Evolutionary conservation across 371 early-diverging fungal species (phyloP).

Genomic region (Apophysomyces sp.): DNA sequence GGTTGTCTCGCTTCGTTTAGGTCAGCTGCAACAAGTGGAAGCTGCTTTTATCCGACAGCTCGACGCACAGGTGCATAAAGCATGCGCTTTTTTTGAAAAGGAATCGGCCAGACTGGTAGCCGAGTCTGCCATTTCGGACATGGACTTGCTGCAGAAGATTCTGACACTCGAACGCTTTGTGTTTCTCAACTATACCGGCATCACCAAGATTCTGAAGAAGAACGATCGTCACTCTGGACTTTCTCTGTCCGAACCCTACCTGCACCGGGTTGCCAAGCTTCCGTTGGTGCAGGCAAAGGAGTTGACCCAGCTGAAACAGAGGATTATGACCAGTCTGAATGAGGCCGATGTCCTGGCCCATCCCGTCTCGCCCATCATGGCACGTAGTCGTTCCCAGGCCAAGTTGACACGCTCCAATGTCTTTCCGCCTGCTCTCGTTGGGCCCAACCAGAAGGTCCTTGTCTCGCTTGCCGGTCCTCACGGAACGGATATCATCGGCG

Average conservation of each 20-base stretch:
- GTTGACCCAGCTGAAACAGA: slow-evolving; percentile 61
- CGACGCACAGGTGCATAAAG: slow-evolving; percentile 59
- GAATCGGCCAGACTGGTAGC: slow-evolving; percentile 25
- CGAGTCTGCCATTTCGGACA: slow-evolving; percentile 1
- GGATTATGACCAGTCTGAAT: slow-evolving; percentile 57
- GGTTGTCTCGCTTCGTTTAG: slow-evolving; percentile 44
- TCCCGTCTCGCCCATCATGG: slow-evolving; percentile 21
- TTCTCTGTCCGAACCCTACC: slow-evolving; percentile 68
- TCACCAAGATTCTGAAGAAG: slow-evolving; percentile 69
- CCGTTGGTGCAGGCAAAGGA: slow-evolving; percentile 64
- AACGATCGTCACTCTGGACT: slow-evolving; percentile 72
- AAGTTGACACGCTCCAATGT: slow-evolving; percentile 22
- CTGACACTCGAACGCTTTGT: slow-evolving; percentile 57
- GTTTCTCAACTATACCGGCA: slow-evolving; percentile 64
- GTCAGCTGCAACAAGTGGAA: slow-evolving; percentile 40
- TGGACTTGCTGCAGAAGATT: slow-evolving; percentile 43
- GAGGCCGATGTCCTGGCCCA: slow-evolving; percentile 11
- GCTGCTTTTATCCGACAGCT: slow-evolving; percentile 62
- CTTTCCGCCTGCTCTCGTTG: slow-evolving; percentile 42
- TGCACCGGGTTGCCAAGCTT: slow-evolving; percentile 64
- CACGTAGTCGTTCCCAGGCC: slow-evolving; percentile 23
- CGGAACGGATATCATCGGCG: slow-evolving; percentile 87
- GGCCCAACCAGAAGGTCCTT: slow-evolving; percentile 65
- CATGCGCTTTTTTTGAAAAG: slow-evolving; percentile 43
- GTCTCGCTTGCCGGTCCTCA: slow-evolving; percentile 81